phyloP scores from a whole-genome alignment of 2,329 filamentous ascomycete species.

The Amphichorda felina region DNA sequence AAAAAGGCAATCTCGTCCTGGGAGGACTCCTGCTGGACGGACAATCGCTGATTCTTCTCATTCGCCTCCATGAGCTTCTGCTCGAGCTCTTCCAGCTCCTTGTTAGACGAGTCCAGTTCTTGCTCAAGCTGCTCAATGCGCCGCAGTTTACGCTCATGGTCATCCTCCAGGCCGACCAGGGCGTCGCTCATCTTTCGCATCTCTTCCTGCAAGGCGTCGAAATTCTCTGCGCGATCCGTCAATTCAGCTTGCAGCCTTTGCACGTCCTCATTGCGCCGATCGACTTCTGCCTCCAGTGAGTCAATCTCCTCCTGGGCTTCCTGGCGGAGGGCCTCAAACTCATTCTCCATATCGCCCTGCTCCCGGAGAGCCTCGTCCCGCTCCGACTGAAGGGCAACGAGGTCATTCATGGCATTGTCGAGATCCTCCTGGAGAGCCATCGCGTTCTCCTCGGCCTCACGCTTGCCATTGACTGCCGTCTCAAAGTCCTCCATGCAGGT shows the following conservation, averaged over 20 bases:
- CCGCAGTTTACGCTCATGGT: slow-evolving; percentile 66
- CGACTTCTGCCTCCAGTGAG: slow-evolving; percentile 57
- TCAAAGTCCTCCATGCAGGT: slow-evolving; percentile 72
- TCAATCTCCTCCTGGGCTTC: slow-evolving; percentile 58
- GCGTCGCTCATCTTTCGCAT: slow-evolving; percentile 87
- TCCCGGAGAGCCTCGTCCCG: slow-evolving; percentile 73
- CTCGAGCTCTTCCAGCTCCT: slow-evolving; percentile 78
- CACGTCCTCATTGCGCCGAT: slow-evolving; percentile 60
- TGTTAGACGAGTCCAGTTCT: slow-evolving; percentile 73
- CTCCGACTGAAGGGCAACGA: slow-evolving; percentile 69
- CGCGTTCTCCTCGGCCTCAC: slow-evolving; percentile 44
- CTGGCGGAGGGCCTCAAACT: slow-evolving; percentile 47
- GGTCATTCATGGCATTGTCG: slow-evolving; percentile 65
- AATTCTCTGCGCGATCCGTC: slow-evolving; percentile 70
- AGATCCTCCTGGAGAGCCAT: slow-evolving; percentile 68
- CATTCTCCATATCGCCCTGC: slow-evolving; percentile 43
- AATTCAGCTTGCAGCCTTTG: slow-evolving; percentile 60
- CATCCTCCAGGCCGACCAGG: slow-evolving; percentile 78
- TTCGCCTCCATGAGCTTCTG: slow-evolving; percentile 74
- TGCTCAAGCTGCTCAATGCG: slow-evolving; percentile 74
- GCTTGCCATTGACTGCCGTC: slow-evolving; percentile 51
- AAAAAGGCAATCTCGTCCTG: slow-evolving; percentile 92
- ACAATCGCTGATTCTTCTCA: slow-evolving; percentile 75
- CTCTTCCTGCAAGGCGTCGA: slow-evolving; percentile 82
- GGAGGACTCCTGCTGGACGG: slow-evolving; percentile 83